Evolutionary conservation across 345 rosid species (phyloP), one percentile per base, ranked within the genome.

Genomic region (Eutrema japonicum): DNA sequence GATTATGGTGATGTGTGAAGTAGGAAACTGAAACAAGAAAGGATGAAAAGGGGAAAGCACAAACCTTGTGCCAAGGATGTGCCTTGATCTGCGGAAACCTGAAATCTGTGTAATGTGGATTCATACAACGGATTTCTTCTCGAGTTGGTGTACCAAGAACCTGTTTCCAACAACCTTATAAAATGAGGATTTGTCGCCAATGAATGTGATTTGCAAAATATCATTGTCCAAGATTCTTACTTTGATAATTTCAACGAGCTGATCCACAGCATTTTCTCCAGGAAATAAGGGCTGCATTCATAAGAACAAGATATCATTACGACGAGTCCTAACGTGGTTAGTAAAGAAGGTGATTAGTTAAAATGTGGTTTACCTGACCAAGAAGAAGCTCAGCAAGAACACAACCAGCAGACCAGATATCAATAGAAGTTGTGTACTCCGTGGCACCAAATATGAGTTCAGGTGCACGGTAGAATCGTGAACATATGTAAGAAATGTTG

Each of bases 51-150:
- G 30, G 14, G 12, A 64, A 40, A 16, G 43, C 0, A 47, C 68
- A 61, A 64, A 88, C 97, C 92, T 91, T 91, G 77, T 91, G 97
- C 97, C 97, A 91, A 0, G 96, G 96, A 62, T 92, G 96, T 36
- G 96, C 96, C 75, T 92, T 92, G 47, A 92, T 89, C 83, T 92
- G 97, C 10, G 97, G 97, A 76, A 92, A 92, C 80, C 92, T 85
- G 74, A 86, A 88, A 78, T 92, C 92, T 0, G 93, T 88, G 74
- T 92, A 92, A 77, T 85, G 91, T 7, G 97, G 97, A 66, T 92
- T 92, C 97, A 92, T 92, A 79, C 97, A 92, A 71, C 92, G 92
- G 42, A 92, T 92, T 76, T 92, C 97, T 83, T 92, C 97, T 66
- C 97, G 80, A 33, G 97, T 92, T 22, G 97, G 97, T 67, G 97